Percentiles rank a stretch among this genome's conserved stretches.
These are phyloP conservation scores for Phylloporus scabripes DNA, from an alignment of 768 basidiomycete species.

Conservation along the genomic window DNA sequence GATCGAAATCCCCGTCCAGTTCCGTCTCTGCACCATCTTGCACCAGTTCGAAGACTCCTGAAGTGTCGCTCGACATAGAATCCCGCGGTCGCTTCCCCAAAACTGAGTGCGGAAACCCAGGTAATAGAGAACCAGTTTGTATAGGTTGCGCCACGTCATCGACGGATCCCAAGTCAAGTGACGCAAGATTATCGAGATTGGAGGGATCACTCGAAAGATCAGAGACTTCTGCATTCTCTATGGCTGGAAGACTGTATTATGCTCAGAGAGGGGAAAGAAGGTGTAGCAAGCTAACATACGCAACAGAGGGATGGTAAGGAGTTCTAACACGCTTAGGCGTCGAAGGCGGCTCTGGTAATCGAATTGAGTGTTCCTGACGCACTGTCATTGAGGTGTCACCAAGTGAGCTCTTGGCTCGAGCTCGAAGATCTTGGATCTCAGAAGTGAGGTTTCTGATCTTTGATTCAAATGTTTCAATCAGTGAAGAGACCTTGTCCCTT, in stretches of 20 bases:
- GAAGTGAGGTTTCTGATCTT: constrained; percentile 34
- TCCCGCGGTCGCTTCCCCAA: constrained; percentile 68
- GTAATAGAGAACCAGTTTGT: constrained; percentile 18
- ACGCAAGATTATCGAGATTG: constrained; percentile 12
- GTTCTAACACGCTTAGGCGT: constrained; percentile 32
- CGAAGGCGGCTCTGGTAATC: constrained; percentile 29
- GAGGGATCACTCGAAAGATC: constrained; percentile 19
- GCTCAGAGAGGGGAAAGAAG: constrained; percentile 11
- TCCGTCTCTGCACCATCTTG: constrained; percentile 38
- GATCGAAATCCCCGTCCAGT: constrained; percentile 33
- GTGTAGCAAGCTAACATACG: constrained; percentile 15
- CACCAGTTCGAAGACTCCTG: constrained; percentile 39
- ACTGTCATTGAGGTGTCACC: constrained; percentile 6
- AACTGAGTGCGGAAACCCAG: constrained; percentile 40
- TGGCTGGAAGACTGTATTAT: constrained; percentile 15
- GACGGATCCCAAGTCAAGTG: constrained; percentile 6
- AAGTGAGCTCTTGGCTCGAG: constrained; percentile 11
- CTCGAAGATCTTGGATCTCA: constrained; percentile 32
- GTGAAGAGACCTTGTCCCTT: constrained; percentile 26
- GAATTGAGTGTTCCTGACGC: constrained; percentile 14
- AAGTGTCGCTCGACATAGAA: constrained; percentile 39
- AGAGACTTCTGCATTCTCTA: constrained; percentile 16
- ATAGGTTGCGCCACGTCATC: constrained; percentile 10
- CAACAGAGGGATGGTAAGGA: constrained; percentile 21
- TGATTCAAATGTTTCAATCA: constrained; percentile 31